Conservation (phyloP, 495 filamentous ascomycete species). For the Trichoderma parareesei region DNA sequence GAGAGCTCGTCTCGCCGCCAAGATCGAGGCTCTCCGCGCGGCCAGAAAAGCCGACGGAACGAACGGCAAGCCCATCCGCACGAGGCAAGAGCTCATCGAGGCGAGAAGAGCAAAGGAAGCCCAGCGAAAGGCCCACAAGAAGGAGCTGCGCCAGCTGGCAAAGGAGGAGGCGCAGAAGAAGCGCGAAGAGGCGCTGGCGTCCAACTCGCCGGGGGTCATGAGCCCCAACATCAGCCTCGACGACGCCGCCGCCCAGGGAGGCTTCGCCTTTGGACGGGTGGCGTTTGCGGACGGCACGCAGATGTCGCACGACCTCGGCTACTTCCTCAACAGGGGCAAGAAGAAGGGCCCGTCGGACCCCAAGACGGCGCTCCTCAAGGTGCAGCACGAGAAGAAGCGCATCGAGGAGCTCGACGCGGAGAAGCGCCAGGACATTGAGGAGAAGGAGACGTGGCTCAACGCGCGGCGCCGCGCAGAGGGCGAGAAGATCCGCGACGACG, state of each 20-base stretch:
- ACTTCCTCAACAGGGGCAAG: conserved; percentile 48
- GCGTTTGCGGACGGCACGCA: conserved; percentile 78
- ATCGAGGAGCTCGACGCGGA: conserved; percentile 61
- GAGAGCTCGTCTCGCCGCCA: conserved; percentile 66
- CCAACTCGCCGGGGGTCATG: conserved; percentile 47
- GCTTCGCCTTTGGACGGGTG: conserved; percentile 76
- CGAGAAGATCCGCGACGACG: conserved; percentile 84
- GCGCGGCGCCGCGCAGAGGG: conserved; percentile 83
- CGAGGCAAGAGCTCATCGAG: conserved; percentile 84
- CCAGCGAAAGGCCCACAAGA: conserved; percentile 77
- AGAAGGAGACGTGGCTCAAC: conserved; percentile 91
- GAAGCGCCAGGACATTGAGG: conserved; percentile 75
- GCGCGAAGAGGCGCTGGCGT: conserved; percentile 59
- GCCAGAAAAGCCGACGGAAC: conserved; percentile 73
- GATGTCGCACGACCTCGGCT: conserved; percentile 56
- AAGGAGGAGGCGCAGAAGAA: conserved; percentile 66
- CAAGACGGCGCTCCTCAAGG: conserved; percentile 59
- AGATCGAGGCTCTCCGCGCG: conserved; percentile 73
- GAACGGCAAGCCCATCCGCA: conserved; percentile 70
- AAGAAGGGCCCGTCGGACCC: conserved; percentile 73
- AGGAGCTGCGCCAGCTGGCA: conserved; percentile 62
- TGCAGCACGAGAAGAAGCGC: conserved; percentile 64
- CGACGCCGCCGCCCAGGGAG: conserved; percentile 31
- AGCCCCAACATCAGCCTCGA: conserved; percentile 65
- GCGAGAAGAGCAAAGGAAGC: conserved; percentile 78